These are phyloP conservation scores for Yamadazyma sp. DNA, from an alignment of 805 yeast genomes.

Conservation along the genomic window DNA sequence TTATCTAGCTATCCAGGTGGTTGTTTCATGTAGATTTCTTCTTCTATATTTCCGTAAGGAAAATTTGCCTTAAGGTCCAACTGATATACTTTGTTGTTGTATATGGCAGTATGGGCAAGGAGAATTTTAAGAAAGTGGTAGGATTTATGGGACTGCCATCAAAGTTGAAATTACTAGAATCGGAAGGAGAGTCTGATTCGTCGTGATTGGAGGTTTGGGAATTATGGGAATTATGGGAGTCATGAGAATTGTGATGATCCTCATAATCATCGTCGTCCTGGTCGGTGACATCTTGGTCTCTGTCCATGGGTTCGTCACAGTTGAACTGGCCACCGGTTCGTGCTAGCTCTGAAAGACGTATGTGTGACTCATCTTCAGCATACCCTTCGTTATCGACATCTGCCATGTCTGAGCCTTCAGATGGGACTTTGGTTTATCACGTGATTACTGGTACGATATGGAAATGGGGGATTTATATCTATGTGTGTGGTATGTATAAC, in stretches of 20 bases:
- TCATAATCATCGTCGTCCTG: slow-evolving; percentile 18
- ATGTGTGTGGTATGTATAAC: neutral
- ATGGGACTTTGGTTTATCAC: neutral
- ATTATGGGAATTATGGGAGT: neutral
- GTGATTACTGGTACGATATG: neutral
- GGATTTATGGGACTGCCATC: neutral
- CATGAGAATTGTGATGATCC: slow-evolving; percentile 16
- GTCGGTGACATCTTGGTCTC: slow-evolving; percentile 9
- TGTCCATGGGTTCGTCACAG: slow-evolving; percentile 1
- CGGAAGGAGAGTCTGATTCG: slow-evolving; percentile 2
- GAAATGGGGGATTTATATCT: neutral
- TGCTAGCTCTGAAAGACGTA: slow-evolving; percentile 40
- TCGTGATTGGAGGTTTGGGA: neutral
- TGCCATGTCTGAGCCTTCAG: slow-evolving; percentile 11
- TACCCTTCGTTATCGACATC: slow-evolving; percentile 10
- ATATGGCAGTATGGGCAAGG: too few species aligned
- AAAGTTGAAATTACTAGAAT: neutral
- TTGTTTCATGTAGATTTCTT: too few species aligned
- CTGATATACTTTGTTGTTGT: too few species aligned
- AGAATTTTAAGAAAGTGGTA: neutral
- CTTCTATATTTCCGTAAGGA: too few species aligned
- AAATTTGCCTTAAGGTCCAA: too few species aligned
- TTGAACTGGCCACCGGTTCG: slow-evolving; percentile 15
- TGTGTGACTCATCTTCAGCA: slow-evolving; percentile 28
- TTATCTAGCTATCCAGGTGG: too few species aligned